These are phyloP conservation scores for Coniosporium apollinis DNA, from an alignment of 495 filamentous ascomycete genomes.

Conservation along the genomic window DNA sequence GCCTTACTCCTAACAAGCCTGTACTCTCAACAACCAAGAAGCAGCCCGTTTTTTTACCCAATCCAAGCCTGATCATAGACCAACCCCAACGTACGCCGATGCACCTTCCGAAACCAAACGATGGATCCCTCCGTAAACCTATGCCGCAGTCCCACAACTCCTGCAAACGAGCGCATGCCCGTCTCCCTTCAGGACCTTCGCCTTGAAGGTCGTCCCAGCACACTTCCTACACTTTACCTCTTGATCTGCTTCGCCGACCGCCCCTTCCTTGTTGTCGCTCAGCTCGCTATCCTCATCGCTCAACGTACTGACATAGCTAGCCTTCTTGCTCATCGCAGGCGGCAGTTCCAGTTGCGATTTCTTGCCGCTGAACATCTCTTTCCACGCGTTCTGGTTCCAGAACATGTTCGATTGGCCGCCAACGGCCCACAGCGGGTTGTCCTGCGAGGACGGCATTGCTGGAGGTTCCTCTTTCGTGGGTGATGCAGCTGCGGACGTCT, in stretches of 20 bases:
- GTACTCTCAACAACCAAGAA: no score
- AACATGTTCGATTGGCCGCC: conserved; percentile 12
- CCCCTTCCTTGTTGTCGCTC: conserved; percentile 5
- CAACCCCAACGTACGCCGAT: no score
- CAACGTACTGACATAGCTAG: conserved; percentile 7
- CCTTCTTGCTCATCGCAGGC: conserved; percentile 2
- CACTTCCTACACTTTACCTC: conserved; percentile 35
- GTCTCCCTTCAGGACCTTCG: conserved; percentile 28
- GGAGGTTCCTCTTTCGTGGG: no score
- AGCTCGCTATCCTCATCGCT: neutral
- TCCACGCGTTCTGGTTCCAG: conserved; percentile 9
- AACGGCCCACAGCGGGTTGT: conserved; percentile 10
- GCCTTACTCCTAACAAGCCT: no score
- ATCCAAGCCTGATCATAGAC: no score
- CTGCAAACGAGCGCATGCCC: conserved; percentile 37
- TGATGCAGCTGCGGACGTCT: no score
- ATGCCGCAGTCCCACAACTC: conserved; percentile 25
- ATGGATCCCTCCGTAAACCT: no score
- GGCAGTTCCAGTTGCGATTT: neutral
- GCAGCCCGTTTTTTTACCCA: no score
- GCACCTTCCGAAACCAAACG: no score
- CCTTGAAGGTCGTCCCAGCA: conserved; percentile 34
- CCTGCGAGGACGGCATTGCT: neutral
- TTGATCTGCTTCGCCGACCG: conserved; percentile 14
- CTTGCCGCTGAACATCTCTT: neutral